A percentile compares a stretch with the other conserved stretches of the same genome.
phyloP scores from a whole-genome alignment of 495 filamentous ascomycete species.

The Aspergillus olivimuriae region DNA sequence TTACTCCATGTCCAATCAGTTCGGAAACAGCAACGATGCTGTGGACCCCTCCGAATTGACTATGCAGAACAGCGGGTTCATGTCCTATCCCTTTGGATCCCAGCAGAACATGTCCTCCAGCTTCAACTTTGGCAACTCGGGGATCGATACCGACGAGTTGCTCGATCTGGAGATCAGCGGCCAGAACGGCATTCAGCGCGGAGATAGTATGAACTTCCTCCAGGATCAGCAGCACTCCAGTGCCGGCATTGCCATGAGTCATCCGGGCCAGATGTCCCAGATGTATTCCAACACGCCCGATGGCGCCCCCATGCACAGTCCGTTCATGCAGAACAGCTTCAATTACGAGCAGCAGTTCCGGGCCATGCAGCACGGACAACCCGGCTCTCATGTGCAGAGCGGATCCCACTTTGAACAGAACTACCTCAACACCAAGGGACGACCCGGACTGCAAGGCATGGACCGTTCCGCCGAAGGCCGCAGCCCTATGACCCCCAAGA shows the following conservation, averaged over 20 bases:
- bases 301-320: conserved; percentile 79
- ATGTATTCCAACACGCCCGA: conserved; percentile 83
- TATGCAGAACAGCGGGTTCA: conserved; percentile 52
- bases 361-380: conserved; percentile 47
- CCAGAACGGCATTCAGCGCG: conserved; percentile 35
- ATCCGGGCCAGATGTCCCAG: conserved; percentile 55
- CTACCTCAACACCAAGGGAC: conserved; percentile 43
- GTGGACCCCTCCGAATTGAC: conserved; percentile 85
- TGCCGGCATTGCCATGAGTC: conserved; percentile 41
- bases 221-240: conserved; percentile 35
- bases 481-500: conserved; percentile 77
- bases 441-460: conserved; percentile 56
- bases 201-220: conserved; percentile 37
- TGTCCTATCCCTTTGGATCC: conserved; percentile 42
- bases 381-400: conserved; percentile 44
- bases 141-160: conserved; percentile 49
- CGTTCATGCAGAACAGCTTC: conserved; percentile 69
- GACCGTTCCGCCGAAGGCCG: conserved; percentile 62
- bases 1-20: conserved; percentile 62
- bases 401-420: conserved; percentile 51
- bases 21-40: conserved; percentile 54
- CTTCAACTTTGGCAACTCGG: conserved; percentile 49
- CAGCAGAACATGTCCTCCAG: conserved; percentile 47
- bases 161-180: conserved; percentile 46
- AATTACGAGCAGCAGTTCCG: conserved; percentile 62